Evolutionary conservation across 192 early-diverging fungal species (phyloP).

Genomic region (Spizellomyces sp.): DNA sequence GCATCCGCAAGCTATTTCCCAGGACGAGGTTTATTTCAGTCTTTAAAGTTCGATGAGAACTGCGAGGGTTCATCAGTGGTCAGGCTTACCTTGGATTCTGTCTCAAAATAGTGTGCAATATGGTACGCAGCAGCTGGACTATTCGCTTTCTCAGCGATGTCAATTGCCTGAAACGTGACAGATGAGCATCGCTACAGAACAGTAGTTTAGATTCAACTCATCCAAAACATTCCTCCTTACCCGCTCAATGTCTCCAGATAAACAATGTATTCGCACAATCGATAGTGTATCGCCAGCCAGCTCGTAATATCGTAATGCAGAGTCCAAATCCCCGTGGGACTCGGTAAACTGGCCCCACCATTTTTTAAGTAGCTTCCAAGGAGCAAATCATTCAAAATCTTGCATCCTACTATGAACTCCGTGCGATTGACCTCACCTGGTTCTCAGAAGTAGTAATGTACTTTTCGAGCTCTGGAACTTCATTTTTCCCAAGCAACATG

Average conservation of each 20-base stretch:
- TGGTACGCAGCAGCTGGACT: constrained; percentile 47
- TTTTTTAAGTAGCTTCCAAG: constrained; percentile 36
- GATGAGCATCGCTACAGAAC: background rate
- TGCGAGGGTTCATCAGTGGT: background rate
- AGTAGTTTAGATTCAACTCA: background rate
- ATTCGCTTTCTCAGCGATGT: constrained; percentile 38
- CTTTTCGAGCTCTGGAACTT: constrained; percentile 34
- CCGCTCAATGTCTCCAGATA: constrained; percentile 36
- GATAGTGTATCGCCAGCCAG: constrained; percentile 46
- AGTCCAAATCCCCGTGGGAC: constrained; percentile 36
- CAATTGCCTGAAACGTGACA: constrained; percentile 35
- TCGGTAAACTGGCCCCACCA: constrained; percentile 66
- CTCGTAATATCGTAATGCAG: constrained; percentile 53
- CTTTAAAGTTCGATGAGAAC: background rate
- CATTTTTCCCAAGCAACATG: constrained; percentile 27
- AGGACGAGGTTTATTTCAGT: background rate
- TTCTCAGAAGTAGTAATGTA: constrained; percentile 29
- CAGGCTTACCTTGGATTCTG: constrained; percentile 42
- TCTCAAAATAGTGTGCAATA: constrained; percentile 53
- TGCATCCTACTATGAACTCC: too few relatives aligned
- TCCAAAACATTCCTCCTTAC: background rate
- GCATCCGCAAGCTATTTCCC: constrained; percentile 44
- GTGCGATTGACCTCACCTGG: background rate
- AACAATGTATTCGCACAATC: constrained; percentile 51
- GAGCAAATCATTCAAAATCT: background rate